Base-by-base conservation (phyloP, 768 basidiomycete genomes). In the Cubamyces sp. region DNA sequence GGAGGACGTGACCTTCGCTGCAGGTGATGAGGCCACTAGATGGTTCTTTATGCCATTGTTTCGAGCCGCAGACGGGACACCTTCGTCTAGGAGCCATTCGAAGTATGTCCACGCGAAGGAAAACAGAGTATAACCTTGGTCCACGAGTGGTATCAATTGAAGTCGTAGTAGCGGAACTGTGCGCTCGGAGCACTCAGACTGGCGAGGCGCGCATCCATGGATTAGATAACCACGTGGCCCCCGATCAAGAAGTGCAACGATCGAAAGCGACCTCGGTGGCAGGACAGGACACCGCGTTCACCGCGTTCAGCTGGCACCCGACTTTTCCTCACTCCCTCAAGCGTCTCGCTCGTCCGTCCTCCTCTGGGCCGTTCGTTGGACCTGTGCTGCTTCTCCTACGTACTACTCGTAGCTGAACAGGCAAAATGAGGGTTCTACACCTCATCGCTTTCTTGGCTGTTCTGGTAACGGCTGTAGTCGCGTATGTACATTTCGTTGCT, bases 1-100 rank as follows among this genome's bases (percentile, higher is more conserved):
- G 91, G 30, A 94, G 82, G 62, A 96, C 84, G 73, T 97, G 95
- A 11, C 95, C 95, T 70, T 97, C 95, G 66, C 87, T 90, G 74
- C 95, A 97, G 1, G 88, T 87, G 45, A 95, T 83, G 45, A 90
- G 79, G 0, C 95, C 95, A 39, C 87, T 90, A 0, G 87, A 82
- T 12, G 86, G 84, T 61, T 94, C 92, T 70, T 92, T 95, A 68
- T 91, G 86, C 94, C 94, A 97, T 72, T 88, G 84, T 52, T 84
- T 85, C 23, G 94, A 95, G 9, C 90, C 87, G 70, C 95, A 97
- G 21, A 88, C 82, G 0, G 84, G 79, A 70, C 94, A 96, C 46
- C 84, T 82, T 64, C 79, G 81, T 56, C 85, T 82, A 16, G 81
- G 83, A 3, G 85, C 82, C 89, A 90, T 88, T 14, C 14, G 34